Conservation (phyloP, 2,329 filamentous ascomycete genomes). For the Helicocarpus griseus region DNA sequence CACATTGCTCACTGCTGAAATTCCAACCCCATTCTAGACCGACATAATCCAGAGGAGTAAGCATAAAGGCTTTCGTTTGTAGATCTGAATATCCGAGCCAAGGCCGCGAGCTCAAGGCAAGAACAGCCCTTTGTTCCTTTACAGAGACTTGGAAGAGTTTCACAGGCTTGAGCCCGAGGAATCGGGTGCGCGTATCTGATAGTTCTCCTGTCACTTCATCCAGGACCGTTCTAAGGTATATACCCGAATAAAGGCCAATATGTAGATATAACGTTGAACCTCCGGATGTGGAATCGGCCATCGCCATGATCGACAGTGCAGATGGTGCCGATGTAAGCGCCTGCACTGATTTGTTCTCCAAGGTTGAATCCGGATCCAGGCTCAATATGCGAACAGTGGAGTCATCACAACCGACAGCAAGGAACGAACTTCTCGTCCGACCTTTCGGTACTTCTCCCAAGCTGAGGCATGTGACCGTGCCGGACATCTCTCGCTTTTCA, state of each 20-base stretch:
- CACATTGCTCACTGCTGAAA: slow-evolving; percentile 89
- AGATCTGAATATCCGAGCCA: slow-evolving; percentile 93
- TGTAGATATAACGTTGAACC: slow-evolving; percentile 87
- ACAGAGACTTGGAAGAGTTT: slow-evolving; percentile 87
- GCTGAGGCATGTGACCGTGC: slow-evolving; percentile 89
- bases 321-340: slow-evolving; percentile 85
- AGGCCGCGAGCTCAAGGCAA: slow-evolving; percentile 85
- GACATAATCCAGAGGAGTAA: slow-evolving; percentile 83
- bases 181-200: slow-evolving; percentile 88
- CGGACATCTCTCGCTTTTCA: slow-evolving; percentile 89
- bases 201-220: slow-evolving; percentile 94
- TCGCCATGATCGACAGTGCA: slow-evolving; percentile 81
- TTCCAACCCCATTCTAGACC: slow-evolving; percentile 91
- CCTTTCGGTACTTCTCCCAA: slow-evolving; percentile 88
- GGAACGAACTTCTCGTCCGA: slow-evolving; percentile 75
- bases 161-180: slow-evolving; percentile 82
- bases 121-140: slow-evolving; percentile 70
- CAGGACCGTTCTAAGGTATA: slow-evolving; percentile 88
- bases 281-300: slow-evolving; percentile 86
- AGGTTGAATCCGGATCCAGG: slow-evolving; percentile 76
- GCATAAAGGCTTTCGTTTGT: slow-evolving; percentile 76
- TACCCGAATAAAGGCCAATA: slow-evolving; percentile 88
- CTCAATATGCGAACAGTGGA: slow-evolving; percentile 89
- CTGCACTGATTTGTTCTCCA: slow-evolving; percentile 91
- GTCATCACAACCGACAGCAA: slow-evolving; percentile 95